Evolutionary conservation across 371 early-diverging fungal genomes (phyloP).

Genomic region (Catenaria anguillulae): DNA sequence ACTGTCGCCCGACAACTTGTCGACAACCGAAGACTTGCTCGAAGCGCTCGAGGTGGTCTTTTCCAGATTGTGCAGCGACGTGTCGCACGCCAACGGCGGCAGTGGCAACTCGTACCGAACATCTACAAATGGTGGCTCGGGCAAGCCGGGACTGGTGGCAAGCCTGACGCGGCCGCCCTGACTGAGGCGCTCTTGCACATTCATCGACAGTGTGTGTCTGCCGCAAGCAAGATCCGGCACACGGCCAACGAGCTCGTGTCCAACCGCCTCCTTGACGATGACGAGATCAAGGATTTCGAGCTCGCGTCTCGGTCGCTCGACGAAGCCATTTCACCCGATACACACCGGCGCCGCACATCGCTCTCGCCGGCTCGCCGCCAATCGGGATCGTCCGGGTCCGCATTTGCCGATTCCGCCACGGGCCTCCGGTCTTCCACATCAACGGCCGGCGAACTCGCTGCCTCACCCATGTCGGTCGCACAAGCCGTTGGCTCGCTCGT

Average conservation of each 20-base stretch:
- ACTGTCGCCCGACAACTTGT: neutral
- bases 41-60: neutral
- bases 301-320: neutral
- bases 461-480: no score
- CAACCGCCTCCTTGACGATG: neutral
- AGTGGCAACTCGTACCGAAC: neutral
- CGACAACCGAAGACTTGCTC: conserved; percentile 1
- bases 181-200: neutral
- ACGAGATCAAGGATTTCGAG: neutral
- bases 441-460: no score
- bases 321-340: neutral
- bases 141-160: neutral
- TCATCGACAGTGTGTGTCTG: neutral
- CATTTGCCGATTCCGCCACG: no score
- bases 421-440: no score
- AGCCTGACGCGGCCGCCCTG: neutral
- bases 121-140: neutral
- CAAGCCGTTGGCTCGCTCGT: no score
- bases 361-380: neutral
- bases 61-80: neutral
- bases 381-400: neutral
- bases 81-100: neutral
- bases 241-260: neutral
- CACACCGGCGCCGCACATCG: no score
- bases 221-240: neutral